Conservation (phyloP, 2,329 filamentous ascomycete genomes). For the Coleophoma eucalyptorum region DNA sequence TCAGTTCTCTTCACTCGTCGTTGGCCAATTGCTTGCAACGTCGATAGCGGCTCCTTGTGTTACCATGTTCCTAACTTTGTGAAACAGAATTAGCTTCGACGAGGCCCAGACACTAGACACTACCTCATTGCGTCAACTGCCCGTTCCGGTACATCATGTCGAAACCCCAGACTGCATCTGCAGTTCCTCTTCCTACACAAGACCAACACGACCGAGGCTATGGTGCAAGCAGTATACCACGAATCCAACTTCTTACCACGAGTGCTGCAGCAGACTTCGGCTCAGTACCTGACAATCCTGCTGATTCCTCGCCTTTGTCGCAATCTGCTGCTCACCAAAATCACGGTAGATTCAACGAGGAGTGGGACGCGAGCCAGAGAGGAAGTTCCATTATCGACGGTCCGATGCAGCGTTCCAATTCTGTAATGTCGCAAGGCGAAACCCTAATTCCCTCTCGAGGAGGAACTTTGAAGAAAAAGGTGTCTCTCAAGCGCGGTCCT, state of each 20-base stretch:
- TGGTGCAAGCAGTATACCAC: conserved; percentile 15
- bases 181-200: conserved; percentile 22
- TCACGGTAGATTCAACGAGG: conserved; percentile 59
- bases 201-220: conserved; percentile 22
- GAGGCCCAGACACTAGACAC: not conserved
- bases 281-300: conserved; percentile 16
- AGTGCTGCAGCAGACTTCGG: conserved; percentile 18
- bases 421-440: conserved; percentile 36
- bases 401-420: conserved; percentile 57
- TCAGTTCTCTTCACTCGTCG: too few species aligned
- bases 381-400: conserved; percentile 59
- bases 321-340: conserved; percentile 17
- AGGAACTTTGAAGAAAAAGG: conserved; percentile 87
- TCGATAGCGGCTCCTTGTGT: too few species aligned
- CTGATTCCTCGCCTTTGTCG: conserved; percentile 16
- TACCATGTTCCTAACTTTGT: not conserved
- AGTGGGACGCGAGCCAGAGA: conserved; percentile 67
- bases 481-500: conserved; percentile 67
- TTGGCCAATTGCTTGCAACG: too few species aligned
- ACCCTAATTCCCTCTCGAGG: conserved; percentile 39
- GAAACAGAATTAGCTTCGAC: not conserved
- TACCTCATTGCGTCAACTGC: conserved; percentile 1
- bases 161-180: conserved; percentile 11
- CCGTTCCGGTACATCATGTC: conserved; percentile 11
- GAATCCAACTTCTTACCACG: conserved; percentile 9